phyloP scores from a whole-genome alignment of 768 basidiomycete species.

The Mycena venus region DNA sequence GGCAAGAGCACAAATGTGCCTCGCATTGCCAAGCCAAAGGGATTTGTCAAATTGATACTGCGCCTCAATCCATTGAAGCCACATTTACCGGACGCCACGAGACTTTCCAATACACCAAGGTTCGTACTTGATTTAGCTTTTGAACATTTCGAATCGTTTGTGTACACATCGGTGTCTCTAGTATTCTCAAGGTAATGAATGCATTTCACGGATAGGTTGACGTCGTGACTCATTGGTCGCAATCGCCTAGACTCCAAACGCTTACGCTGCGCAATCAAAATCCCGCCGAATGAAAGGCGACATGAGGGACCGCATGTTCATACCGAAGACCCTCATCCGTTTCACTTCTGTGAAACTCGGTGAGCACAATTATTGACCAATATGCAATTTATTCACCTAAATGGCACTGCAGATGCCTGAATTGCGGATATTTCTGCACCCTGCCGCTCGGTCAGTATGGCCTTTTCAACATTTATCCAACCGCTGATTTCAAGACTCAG shows the following conservation, averaged over 20 bases:
- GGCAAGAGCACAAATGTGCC: constrained; percentile 65
- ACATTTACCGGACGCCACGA: constrained; percentile 72
- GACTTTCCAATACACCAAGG: constrained; percentile 76
- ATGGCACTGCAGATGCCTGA: constrained; percentile 52
- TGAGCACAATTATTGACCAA: not conserved
- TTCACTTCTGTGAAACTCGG: constrained; percentile 70
- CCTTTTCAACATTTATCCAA: not conserved
- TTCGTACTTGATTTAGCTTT: constrained; percentile 28
- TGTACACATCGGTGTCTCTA: constrained; percentile 32
- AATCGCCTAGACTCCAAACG: constrained; percentile 59
- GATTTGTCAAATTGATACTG: constrained; percentile 71
- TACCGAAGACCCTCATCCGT: constrained; percentile 52
- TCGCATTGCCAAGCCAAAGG: constrained; percentile 58
- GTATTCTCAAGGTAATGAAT: constrained; percentile 67
- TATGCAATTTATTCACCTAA: not conserved
- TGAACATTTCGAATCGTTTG: not conserved
- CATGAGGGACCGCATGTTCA: constrained; percentile 66
- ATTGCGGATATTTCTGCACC: constrained; percentile 71
- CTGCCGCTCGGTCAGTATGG: constrained; percentile 53
- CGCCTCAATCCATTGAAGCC: constrained; percentile 70
- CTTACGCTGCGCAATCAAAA: constrained; percentile 60
- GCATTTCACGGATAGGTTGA: not conserved
- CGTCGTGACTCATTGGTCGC: not conserved
- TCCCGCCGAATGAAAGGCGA: constrained; percentile 53
- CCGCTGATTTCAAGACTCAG: constrained; percentile 43